Base-by-base conservation (phyloP, 2,329 filamentous ascomycete genomes). In the Huntiella bhutanensis region DNA sequence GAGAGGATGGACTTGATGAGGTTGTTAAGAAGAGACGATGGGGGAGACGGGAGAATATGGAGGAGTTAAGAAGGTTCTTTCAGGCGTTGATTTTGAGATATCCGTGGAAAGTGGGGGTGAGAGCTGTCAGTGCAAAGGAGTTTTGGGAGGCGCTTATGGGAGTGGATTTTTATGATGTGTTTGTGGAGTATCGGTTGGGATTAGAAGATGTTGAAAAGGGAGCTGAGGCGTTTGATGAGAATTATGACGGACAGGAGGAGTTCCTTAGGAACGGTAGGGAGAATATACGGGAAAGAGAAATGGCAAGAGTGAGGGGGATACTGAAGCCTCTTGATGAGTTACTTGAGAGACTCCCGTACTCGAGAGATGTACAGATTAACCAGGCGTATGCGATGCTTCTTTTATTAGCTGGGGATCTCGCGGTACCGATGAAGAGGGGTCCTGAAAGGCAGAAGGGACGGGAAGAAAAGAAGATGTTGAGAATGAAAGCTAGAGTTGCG, bases 131-230 rank as follows among this genome's bases (percentile, higher is more conserved):
- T 33, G 76, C 82, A 8, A 57, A 82, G 34, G 77, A 84, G 51
- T 93, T 95, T 58, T 87, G 85, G 62, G 77, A 82, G 11, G 80
- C 81, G 11, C 72, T 93, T 63, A 78, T 88, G 54, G 77, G 77
- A 42, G 72, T 85, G 40, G 88, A 91, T 73, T 71, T 94, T 44
- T 87, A 84, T 58, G 75, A 81, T 51, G 66, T 77, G 1, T 73
- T 82, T 55, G 67, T 73, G 41, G 76, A 76, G 63, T 71, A 71
- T 55, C 62, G 59, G 46, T 56, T 57, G 43, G 68, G 61, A 8
- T 16, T 37, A 32, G 45, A 51, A 39, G 36, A 45, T 41, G 53
- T 46, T 38, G 39, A 44, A 13, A 19, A 22, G 15, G 11, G 22
- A 16, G 36, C 22, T 16, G 36, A 32, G 32, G 32, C 22, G 46